Evolutionary conservation across 257 asterid species (phyloP), one percentile per base, ranked within the genome.

Genomic region (Lycium ferocissimum): DNA sequence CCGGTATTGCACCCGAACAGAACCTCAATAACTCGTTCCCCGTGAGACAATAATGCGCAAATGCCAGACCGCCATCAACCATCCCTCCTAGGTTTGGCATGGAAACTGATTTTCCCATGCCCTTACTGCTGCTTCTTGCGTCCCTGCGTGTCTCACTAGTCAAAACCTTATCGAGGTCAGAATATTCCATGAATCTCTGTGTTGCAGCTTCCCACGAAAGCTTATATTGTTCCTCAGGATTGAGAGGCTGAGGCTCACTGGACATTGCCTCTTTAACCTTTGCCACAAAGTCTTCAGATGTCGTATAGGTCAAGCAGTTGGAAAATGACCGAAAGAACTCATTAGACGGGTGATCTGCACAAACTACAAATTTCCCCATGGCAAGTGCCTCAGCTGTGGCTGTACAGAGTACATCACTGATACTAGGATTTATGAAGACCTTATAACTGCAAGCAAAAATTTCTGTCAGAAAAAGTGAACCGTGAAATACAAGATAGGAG

Each of bases 321-420:
- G 99, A 99, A 85, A 97, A 97, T 82, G 90, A 91, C 89, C 92
- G 86, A 95, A 97, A 97, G 92, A 97, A 97, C 86, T 95, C 98
- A 57, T 97, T 97, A 22, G 99, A 97, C 11, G 99, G 98, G 90
- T 97, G 99, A 87, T 97, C 98, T 8, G 99, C 97, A 79, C 99
- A 97, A 84, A 97, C 96, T 6, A 97, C 99, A 15, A 97, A 92
- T 86, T 97, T 97, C 4, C 99, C 99, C 99, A 97, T 97, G 7
- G 99, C 99, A 13, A 97, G 98, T 76, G 99, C 99, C 92, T 97
- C 99, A 0, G 99, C 99, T 67, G 99, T 97, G 65, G 99, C 99
- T 1, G 99, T 97, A 88, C 99, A 97, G 57, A 97, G 98, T 69
- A 97, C 99, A 66, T 95, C 99, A 66, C 99, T 97, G 22, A 95